Conservation (phyloP, 225 moss, liverwort and hornwort species). For the Rhytidiadelphus loreus region DNA sequence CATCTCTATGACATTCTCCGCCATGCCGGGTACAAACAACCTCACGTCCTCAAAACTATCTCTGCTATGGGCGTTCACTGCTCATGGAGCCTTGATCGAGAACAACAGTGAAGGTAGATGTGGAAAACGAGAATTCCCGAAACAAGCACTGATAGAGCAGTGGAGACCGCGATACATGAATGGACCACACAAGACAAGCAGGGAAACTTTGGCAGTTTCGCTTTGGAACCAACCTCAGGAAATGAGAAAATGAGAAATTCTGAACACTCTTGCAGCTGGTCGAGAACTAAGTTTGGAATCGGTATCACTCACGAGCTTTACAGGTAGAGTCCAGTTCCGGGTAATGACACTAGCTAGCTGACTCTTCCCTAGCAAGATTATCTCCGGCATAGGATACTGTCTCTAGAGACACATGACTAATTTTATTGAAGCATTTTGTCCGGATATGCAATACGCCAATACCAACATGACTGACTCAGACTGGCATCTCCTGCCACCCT, state of each 20-base stretch:
- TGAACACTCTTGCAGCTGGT: background rate
- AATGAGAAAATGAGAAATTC: background rate
- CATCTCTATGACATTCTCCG: background rate
- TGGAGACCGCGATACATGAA: background rate
- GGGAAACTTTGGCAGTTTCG: background rate
- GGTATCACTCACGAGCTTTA: background rate
- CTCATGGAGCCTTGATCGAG: background rate
- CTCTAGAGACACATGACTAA: too few relatives aligned
- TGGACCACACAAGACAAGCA: background rate
- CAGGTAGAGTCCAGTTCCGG: too few relatives aligned
- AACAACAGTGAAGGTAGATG: background rate
- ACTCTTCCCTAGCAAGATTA: background rate
- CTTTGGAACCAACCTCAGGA: too few relatives aligned
- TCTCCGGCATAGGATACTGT: too few relatives aligned
- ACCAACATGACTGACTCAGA: too few relatives aligned
- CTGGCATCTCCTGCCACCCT: too few relatives aligned
- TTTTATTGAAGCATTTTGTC: too few relatives aligned
- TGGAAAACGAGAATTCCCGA: background rate
- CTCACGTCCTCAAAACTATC: background rate
- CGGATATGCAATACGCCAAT: too few relatives aligned
- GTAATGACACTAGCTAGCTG: background rate
- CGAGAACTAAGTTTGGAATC: background rate
- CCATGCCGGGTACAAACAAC: background rate
- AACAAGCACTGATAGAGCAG: background rate
- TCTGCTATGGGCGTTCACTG: background rate